Base-by-base conservation (phyloP, 2,329 filamentous ascomycete genomes). In the Colletotrichum graminicola region DNA sequence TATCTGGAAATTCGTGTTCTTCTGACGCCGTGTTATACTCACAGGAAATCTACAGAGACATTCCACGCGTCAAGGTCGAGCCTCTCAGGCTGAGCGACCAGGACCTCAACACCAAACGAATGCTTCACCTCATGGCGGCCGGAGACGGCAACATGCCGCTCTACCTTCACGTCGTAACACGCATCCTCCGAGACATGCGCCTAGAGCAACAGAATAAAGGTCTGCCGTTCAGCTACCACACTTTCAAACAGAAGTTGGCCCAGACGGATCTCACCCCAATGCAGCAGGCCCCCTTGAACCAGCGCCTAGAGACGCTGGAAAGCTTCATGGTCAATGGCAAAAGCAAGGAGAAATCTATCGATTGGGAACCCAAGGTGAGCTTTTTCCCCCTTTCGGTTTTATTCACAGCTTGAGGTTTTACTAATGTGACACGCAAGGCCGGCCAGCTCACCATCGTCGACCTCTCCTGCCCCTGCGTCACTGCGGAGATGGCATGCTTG, bases 381-480 rank as follows among this genome's bases (percentile, higher is more conserved):
- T 2, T 8, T 21, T 5, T 21, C 14, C 14, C 6, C 4, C 11
- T 47, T 47, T 23, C 51, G 14, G 29, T 26, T 34, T 11, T 5
- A 6, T 14, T 21, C 11, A 7, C 10, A 8, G 18, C 3, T 16
- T 14, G 18, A n/a, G 1, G n/a, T 18, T 41, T 36, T 18, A 47
- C n/a, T 55, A 16, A 29, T 12, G 14, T 7, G 8, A 29, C 5
- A 47, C 26, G 7, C 5, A 64, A 83, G 61, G 80, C 85, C 0
- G 88, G 89, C 1, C 81, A 82, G 14, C 79, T 93, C 0, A 92
- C 89, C 0, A 91, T 93, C 60, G 82, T 94, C 7, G 93, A 96
- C 75, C 82, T 96, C 0, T 93, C 89, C 0, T 93, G 92, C 76
- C 91, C 92, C 0, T 94, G 91, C 74, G 83, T 94, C 6, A 90